Base-by-base conservation (phyloP, 2,329 filamentous ascomycete species). In the Xylaria sp. region DNA sequence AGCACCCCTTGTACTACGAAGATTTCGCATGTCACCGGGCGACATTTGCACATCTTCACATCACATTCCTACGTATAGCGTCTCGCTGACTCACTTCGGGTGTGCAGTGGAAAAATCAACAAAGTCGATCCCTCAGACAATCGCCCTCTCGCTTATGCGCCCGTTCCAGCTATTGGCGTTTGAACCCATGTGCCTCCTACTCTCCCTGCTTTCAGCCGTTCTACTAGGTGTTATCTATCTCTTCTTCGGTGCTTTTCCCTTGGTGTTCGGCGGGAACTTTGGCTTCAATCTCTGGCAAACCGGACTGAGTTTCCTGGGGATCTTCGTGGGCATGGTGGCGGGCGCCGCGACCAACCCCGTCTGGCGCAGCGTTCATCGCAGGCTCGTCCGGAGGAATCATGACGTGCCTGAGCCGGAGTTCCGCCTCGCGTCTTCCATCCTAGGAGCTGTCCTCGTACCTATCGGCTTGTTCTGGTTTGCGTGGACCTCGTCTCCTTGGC, bases 141-240 rank as follows among this genome's bases (percentile, higher is more conserved):
- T 94, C 23, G 81, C 85, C 7, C 80, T 80, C 55, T 90, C 89
- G 1, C 82, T 91, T 39, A 80, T 87, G 60, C 85, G 89, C n/a
- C 93, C 93, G 6, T 92, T 96, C 77, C 88, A 96, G 79, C 86
- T 97, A 6, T 85, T 97, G 63, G 79, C 90, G 58, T 86, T 92
- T 62, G 93, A 97, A 82, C 93, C 92, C 71, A 97, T 97, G 93
- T 92, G 90, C 67, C 83, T 96, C 65, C 89, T 89, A 72, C 88
- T 97, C 30, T 96, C 93, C 79, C 81, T 96, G 25, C 92, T 94
- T 73, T 93, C 92, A 0, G 93, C 93, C 45, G 88, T 97, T 62
- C 83, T 97, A n/a, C 84, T 97, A 8, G 94, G 94, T 5, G 91
- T 97, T 52, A 82, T 97, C 2, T 97, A 97, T 77, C 87, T 97